phyloP scores from a whole-genome alignment of 495 filamentous ascomycete species.

The Pyronema domesticum region DNA sequence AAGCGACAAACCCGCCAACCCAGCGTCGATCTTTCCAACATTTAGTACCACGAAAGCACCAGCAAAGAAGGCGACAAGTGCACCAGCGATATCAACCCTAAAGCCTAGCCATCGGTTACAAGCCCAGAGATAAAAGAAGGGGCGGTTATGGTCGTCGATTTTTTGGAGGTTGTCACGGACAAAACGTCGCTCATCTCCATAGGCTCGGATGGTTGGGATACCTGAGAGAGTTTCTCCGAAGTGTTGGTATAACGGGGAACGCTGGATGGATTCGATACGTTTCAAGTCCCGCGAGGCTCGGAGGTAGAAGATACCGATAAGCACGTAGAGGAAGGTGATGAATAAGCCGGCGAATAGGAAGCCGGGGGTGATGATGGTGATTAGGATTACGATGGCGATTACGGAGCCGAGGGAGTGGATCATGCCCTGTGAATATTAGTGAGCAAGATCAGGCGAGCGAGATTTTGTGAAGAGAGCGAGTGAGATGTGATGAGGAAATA shows the following conservation, averaged over 20 bases:
- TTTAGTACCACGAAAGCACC: slow-evolving; percentile 77
- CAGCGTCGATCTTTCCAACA: slow-evolving; percentile 73
- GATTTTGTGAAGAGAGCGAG: neutral
- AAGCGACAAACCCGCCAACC: slow-evolving; percentile 83
- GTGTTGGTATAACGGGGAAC: slow-evolving; percentile 92
- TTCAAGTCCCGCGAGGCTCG: slow-evolving; percentile 86
- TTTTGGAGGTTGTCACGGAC: slow-evolving; percentile 77
- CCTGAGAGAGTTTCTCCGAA: slow-evolving; percentile 93
- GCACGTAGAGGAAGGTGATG: slow-evolving; percentile 65
- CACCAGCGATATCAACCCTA: slow-evolving; percentile 77
- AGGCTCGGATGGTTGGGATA: slow-evolving; percentile 94
- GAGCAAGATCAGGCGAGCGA: neutral
- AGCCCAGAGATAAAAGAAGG: slow-evolving; percentile 95
- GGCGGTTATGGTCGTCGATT: slow-evolving; percentile 80
- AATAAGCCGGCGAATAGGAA: slow-evolving; percentile 79
- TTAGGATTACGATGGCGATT: slow-evolving; percentile 76
- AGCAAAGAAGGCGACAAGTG: slow-evolving; percentile 83
- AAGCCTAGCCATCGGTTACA: slow-evolving; percentile 92
- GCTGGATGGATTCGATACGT: slow-evolving; percentile 79
- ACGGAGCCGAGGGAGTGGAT: slow-evolving; percentile 56
- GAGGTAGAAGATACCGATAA: slow-evolving; percentile 76
- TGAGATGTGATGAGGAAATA: neutral
- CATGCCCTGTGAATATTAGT: slow-evolving; percentile 31
- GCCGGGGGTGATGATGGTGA: slow-evolving; percentile 75
- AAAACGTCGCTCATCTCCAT: slow-evolving; percentile 85